Base-by-base conservation (phyloP, 192 early-diverging fungal genomes). In the Podila verticillata region DNA sequence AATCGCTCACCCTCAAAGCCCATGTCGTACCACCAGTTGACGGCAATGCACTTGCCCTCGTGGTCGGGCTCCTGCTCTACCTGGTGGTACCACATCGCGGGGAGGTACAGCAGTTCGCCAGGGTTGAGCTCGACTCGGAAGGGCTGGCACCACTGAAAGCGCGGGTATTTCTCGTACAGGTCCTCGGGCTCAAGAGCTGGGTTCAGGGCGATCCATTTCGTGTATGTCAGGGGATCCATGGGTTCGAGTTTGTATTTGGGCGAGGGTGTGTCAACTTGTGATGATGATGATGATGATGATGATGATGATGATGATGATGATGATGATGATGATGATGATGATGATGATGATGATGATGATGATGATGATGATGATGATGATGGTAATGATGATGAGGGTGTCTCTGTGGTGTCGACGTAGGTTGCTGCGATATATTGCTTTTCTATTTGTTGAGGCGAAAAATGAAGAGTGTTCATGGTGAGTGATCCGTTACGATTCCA, bases 1-100 rank as follows among this genome's bases (percentile, higher is more conserved):
- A 80, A 80, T 15, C 77, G 63, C 22, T 80, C 77, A 0, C 77
- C 77, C 10, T 80, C 77, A 72, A 72, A 85, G 19, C 83, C 83
- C 75, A 87, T 85, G 69, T 87, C 86, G 32, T 87, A 87, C 86
- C 86, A 87, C 70, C 85, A 87, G 61, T 87, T 87, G 17, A 87
- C 81, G 1, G 86, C 86, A 74, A 87, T 87, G 44, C 77, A 80
- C 17, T 84, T 84, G 30, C 86, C 87, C 48, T 87, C 70, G 24
- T 80, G 70, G 17, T 82, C 83, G 19, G 86, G 83, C 22, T 85
- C 61, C 61, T 85, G 84, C 34, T 81, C 62, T 0, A 89, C 87
- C 26, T 89, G 86, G 60, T 89, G 87, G 59, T 87, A 86, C 87
- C 87, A 89, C 63, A 86, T 70, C 5, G 87, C 87, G 39, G 87